Percentiles rank a stretch among this genome's conserved stretches.
Evolutionary conservation across 805 yeast genomes (phyloP).

Genomic region (Saturnispora ahearnii): DNA sequence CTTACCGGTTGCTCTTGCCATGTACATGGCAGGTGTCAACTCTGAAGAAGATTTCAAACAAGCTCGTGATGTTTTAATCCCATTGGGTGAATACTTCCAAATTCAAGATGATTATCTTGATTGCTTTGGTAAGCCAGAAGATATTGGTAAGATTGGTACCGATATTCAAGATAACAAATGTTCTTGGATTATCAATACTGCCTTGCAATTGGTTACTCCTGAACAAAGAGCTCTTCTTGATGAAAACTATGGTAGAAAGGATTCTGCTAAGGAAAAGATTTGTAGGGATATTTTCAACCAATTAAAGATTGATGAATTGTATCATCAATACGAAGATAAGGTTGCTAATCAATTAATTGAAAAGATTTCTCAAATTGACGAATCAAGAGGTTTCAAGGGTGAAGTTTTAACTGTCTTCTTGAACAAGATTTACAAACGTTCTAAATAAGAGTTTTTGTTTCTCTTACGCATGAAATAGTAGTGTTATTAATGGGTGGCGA

Average conservation of each 20-base stretch:
- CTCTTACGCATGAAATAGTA: too few species aligned
- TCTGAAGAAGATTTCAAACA: slow-evolving; percentile 72
- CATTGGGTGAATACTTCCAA: slow-evolving; percentile 97
- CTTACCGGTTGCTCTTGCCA: slow-evolving; percentile 93
- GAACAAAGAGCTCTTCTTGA: slow-evolving; percentile 81
- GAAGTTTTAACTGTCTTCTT: slow-evolving; percentile 80
- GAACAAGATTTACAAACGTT: slow-evolving; percentile 87
- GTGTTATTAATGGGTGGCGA: too few species aligned
- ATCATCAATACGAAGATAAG: slow-evolving; percentile 75
- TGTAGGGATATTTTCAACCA: slow-evolving; percentile 70
- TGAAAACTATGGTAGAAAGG: slow-evolving; percentile 82
- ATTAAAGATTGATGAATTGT: slow-evolving; percentile 60
- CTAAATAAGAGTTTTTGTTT: slow-evolving; percentile 41
- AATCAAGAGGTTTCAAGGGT: slow-evolving; percentile 85
- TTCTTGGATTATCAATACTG: slow-evolving; percentile 94
- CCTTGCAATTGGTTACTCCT: slow-evolving; percentile 65
- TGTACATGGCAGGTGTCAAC: slow-evolving; percentile 80
- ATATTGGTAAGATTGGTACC: slow-evolving; percentile 97
- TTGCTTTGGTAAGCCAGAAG: slow-evolving; percentile 94
- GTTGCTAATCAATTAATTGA: slow-evolving; percentile 54
- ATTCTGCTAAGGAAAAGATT: slow-evolving; percentile 52
- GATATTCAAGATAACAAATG: slow-evolving; percentile 98
- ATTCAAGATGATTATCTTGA: slow-evolving; percentile 96
- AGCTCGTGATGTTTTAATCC: slow-evolving; percentile 79
- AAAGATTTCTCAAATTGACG: slow-evolving; percentile 70